These are phyloP conservation scores for Ophiocordyceps robertsii DNA, from an alignment of 2,329 filamentous ascomycete species.

Conservation along the genomic window DNA sequence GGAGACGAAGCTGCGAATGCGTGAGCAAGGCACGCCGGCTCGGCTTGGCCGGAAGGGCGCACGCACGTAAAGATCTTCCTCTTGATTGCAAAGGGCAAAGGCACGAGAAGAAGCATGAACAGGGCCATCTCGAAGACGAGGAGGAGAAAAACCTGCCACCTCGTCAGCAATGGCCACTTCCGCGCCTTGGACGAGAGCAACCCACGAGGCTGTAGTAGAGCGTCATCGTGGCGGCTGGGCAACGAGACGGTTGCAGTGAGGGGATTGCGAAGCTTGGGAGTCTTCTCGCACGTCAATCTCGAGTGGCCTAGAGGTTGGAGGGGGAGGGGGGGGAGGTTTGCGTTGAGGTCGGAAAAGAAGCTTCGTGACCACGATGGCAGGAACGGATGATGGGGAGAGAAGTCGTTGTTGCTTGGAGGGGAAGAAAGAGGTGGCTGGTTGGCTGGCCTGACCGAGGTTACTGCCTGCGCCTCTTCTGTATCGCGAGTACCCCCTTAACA, in stretches of 20 bases:
- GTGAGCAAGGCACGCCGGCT: not conserved
- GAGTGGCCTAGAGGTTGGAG: not conserved
- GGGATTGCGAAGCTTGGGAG: not conserved
- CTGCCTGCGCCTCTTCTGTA: slow-evolving; percentile 6
- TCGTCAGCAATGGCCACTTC: slow-evolving; percentile 7
- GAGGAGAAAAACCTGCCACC: slow-evolving; percentile 61
- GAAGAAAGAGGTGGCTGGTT: slow-evolving; percentile 17
- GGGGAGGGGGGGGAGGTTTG: not conserved
- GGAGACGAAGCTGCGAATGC: slow-evolving; percentile 64
- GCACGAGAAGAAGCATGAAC: slow-evolving; percentile 69
- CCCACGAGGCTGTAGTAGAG: slow-evolving; percentile 44
- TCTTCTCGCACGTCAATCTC: not conserved
- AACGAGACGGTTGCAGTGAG: not conserved
- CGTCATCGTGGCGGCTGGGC: slow-evolving; percentile 31
- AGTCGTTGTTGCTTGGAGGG: slow-evolving; percentile 1
- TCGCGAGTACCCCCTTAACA: no score
- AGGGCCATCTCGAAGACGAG: slow-evolving; percentile 73
- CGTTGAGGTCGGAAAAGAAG: not conserved
- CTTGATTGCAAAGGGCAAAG: slow-evolving; percentile 76
- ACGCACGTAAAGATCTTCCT: slow-evolving; percentile 67
- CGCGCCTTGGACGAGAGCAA: slow-evolving; percentile 1
- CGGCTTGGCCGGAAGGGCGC: slow-evolving; percentile 8
- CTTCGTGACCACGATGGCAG: not conserved
- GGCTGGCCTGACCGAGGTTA: not conserved
- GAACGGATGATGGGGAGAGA: not conserved